Evolutionary conservation across 2,329 filamentous ascomycete species (phyloP).

Genomic region (Xylaria multiplex): DNA sequence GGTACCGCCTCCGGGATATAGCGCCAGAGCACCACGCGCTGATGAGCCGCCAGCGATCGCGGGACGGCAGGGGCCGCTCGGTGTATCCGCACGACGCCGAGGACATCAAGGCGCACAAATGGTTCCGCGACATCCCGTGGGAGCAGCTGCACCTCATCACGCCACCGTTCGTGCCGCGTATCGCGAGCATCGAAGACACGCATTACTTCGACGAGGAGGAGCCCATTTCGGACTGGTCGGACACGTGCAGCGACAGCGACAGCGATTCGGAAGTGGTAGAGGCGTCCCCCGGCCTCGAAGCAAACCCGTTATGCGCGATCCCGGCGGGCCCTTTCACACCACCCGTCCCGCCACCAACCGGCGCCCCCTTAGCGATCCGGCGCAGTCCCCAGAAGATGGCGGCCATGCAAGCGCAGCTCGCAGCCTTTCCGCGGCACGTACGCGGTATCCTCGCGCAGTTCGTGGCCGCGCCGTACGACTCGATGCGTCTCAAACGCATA

Average conservation of each 20-base stretch:
- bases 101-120: slow-evolving; percentile 89
- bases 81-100: slow-evolving; percentile 87
- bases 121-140: slow-evolving; percentile 86
- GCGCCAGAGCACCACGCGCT: slow-evolving; percentile 32
- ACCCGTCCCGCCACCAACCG: neutral
- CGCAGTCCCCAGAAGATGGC: slow-evolving; percentile 43
- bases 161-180: slow-evolving; percentile 83
- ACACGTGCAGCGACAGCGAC: slow-evolving; percentile 49
- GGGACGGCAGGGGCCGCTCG: slow-evolving; percentile 60
- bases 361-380: slow-evolving; percentile 30
- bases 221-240: slow-evolving; percentile 71
- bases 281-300: slow-evolving; percentile 14
- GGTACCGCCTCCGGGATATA: slow-evolving; percentile 75
- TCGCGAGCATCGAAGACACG: slow-evolving; percentile 76
- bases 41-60: slow-evolving; percentile 34
- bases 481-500: slow-evolving; percentile 58
- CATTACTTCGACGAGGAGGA: slow-evolving; percentile 91
- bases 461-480: slow-evolving; percentile 60
- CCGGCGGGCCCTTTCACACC: slow-evolving; percentile 14
- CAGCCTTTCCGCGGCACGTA: slow-evolving; percentile 53
- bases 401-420: slow-evolving; percentile 50
- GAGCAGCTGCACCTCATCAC: slow-evolving; percentile 73
- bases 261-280: slow-evolving; percentile 47
- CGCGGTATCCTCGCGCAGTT: slow-evolving; percentile 58
- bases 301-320: slow-evolving; percentile 26